Conservation (phyloP, 1,284 basidiomycete genomes). For the Ceratobasidium theobromae region DNA sequence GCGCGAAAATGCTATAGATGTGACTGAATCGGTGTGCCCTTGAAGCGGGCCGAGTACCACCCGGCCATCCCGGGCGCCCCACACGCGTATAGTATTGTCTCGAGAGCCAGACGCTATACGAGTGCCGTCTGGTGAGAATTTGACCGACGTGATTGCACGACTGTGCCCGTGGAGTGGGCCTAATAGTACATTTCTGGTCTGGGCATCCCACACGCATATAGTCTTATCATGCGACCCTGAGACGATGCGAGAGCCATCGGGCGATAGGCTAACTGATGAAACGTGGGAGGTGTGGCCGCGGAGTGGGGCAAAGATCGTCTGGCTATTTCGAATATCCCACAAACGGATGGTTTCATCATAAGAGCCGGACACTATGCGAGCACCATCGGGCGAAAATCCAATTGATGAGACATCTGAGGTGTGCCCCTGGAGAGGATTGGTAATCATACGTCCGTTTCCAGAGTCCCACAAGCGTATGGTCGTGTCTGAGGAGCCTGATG, state of each 20-base stretch:
- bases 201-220: not conserved
- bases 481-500: not conserved
- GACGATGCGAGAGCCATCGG: not conserved
- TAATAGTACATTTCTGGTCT: not conserved
- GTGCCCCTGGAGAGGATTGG: not conserved
- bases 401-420: not conserved
- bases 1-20: not conserved
- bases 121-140: not conserved
- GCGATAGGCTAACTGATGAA: not conserved
- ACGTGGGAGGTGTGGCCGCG: not conserved
- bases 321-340: too few species aligned
- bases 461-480: not conserved
- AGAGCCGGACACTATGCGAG: constrained; percentile 21
- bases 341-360: not conserved
- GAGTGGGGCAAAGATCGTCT: not conserved
- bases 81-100: not conserved
- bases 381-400: constrained; percentile 19
- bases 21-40: not conserved
- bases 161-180: not conserved
- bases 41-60: not conserved
- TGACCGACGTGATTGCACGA: not conserved
- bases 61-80: not conserved
- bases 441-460: not conserved
- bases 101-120: not conserved
- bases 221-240: not conserved